These are phyloP conservation scores for Aspergillus ibericus DNA, from an alignment of 2,329 filamentous ascomycete species.

Conservation along the genomic window DNA sequence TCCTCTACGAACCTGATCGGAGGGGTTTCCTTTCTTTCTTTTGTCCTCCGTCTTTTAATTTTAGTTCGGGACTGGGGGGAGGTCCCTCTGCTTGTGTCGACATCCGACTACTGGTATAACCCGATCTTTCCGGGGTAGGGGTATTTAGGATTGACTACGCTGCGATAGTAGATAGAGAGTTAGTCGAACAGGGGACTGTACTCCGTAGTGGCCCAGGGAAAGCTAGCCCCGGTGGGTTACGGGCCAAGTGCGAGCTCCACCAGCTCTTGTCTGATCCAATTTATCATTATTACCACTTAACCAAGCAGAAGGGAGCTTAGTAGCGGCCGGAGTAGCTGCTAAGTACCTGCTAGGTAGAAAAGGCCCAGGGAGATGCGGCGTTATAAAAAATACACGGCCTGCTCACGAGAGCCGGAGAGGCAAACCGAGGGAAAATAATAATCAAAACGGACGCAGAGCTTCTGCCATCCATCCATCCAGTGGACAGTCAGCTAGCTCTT, in stretches of 20 bases:
- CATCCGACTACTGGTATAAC: not conserved
- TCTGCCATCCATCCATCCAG: not conserved
- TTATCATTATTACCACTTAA: not conserved
- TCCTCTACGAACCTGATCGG: not conserved
- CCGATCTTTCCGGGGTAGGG: not conserved
- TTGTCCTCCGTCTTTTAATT: not conserved
- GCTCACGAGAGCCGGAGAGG: not conserved
- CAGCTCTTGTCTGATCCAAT: not conserved
- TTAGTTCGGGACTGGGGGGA: not conserved
- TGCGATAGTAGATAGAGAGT: too few species aligned
- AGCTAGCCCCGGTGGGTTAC: not conserved
- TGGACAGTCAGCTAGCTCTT: not conserved
- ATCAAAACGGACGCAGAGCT: not conserved
- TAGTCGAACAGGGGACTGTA: not conserved
- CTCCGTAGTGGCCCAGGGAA: not conserved
- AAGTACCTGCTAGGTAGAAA: constrained; percentile 2
- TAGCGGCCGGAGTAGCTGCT: not conserved
- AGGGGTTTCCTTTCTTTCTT: not conserved
- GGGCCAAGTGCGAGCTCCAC: not conserved
- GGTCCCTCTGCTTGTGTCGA: not conserved
- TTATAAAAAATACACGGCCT: constrained; percentile 4
- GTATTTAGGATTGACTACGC: not conserved
- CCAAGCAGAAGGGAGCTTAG: not conserved
- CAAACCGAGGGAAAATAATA: constrained; percentile 1
- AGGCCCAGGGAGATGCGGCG: not conserved